phyloP scores from a whole-genome alignment of 305 asterid genomes.

The Lippia alba region DNA sequence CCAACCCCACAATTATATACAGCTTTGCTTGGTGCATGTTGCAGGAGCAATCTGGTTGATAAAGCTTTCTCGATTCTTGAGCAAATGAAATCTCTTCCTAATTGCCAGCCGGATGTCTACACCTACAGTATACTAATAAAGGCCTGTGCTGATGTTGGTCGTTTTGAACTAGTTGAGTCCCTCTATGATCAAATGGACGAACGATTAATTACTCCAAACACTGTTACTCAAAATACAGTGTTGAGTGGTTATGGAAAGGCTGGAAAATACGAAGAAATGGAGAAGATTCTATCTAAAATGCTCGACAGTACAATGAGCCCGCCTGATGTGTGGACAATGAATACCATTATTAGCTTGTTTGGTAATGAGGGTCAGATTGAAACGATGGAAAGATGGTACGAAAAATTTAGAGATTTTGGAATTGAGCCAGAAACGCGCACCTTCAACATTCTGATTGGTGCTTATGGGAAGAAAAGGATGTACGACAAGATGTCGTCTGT shows the following conservation, averaged over 20 bases:
- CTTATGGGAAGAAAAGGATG: slow-evolving; percentile 86
- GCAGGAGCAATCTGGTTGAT: slow-evolving; percentile 72
- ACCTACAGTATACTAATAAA: slow-evolving; percentile 83
- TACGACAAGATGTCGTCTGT: slow-evolving; percentile 91
- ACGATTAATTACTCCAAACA: slow-evolving; percentile 68
- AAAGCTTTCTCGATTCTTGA: slow-evolving; percentile 71
- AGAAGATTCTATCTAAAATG: slow-evolving; percentile 73
- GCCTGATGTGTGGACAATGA: slow-evolving; percentile 97
- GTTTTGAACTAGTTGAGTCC: slow-evolving; percentile 73
- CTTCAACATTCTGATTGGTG: slow-evolving; percentile 85
- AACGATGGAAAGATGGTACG: slow-evolving; percentile 95
- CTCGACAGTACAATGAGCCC: slow-evolving; percentile 57
- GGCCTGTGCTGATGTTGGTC: slow-evolving; percentile 78
- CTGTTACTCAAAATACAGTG: slow-evolving; percentile 86
- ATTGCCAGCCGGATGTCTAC: slow-evolving; percentile 88
- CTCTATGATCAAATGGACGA: slow-evolving; percentile 74
- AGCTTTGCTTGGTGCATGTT: slow-evolving; percentile 75
- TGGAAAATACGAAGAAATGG: slow-evolving; percentile 85
- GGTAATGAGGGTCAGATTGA: slow-evolving; percentile 84
- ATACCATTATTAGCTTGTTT: slow-evolving; percentile 71
- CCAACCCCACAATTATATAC: slow-evolving; percentile 82
- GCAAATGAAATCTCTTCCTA: slow-evolving; percentile 70
- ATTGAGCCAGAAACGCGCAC: slow-evolving; percentile 90
- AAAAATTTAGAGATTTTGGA: slow-evolving; percentile 77
- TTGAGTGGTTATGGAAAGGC: slow-evolving; percentile 89